phyloP scores from a whole-genome alignment of 2,329 filamentous ascomycete genomes.

The Fusarium piperis region DNA sequence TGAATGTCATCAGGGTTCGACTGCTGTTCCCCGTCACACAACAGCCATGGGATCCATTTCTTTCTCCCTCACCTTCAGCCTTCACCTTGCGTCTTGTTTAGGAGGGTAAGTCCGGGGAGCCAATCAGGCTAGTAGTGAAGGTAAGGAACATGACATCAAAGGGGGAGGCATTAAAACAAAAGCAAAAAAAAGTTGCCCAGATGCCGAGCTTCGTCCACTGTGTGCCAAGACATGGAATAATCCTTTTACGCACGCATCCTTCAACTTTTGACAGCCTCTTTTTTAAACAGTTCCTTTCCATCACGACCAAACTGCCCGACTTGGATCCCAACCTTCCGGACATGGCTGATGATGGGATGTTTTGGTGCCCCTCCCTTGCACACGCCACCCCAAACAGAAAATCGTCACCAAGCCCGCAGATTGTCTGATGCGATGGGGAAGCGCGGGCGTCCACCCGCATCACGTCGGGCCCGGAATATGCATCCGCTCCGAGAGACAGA shows the following conservation, averaged over 20 bases:
- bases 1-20: conserved; percentile 14
- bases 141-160: background rate
- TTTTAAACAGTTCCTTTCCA: background rate
- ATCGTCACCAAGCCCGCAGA: conserved; percentile 29
- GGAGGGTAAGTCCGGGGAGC: background rate
- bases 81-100: background rate
- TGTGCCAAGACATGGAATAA: background rate
- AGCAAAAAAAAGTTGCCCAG: conserved; percentile 1
- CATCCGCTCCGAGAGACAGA: conserved; percentile 11
- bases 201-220: conserved; percentile 21
- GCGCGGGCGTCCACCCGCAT: background rate
- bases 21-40: conserved; percentile 12
- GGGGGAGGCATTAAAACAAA: background rate
- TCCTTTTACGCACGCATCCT: background rate
- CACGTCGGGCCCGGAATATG: conserved; percentile 8
- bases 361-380: conserved; percentile 15
- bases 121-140: background rate
- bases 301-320: background rate
- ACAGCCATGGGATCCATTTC: background rate
- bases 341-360: conserved; percentile 1
- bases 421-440: conserved; percentile 19
- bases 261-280: background rate
- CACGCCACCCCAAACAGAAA: conserved; percentile 21
- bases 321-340: background rate
- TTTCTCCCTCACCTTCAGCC: background rate